phyloP scores from a whole-genome alignment of 169 alveolate genomes.

The Cryptosporidium felis region DNA sequence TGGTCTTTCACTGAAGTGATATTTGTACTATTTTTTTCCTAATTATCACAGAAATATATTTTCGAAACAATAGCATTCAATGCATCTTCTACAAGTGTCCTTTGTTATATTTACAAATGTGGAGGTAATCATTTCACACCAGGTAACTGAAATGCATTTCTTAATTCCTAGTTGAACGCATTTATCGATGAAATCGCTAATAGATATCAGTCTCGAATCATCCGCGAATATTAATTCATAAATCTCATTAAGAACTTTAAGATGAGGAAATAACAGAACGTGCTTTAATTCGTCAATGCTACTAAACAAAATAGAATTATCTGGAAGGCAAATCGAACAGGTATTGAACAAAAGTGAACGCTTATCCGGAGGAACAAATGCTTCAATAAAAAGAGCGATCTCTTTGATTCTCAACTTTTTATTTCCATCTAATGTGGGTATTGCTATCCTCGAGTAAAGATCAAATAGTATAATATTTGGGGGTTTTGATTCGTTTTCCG shows the following conservation, averaged over 20 bases:
- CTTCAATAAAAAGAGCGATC: no score
- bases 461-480: constrained; percentile 6
- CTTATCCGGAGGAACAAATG: constrained; percentile 1
- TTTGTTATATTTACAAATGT: background rate
- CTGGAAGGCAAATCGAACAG: background rate
- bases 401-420: no score
- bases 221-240: background rate
- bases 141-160: constrained; percentile 14
- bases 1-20: no score
- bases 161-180: constrained; percentile 34
- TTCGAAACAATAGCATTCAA: background rate
- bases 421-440: background rate
- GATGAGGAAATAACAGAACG: constrained; percentile 30
- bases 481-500: constrained; percentile 4
- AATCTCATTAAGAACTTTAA: background rate
- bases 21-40: background rate
- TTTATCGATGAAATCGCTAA: background rate
- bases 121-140: constrained; percentile 31
- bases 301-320: background rate
- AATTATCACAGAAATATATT: constrained; percentile 8
- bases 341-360: no score
- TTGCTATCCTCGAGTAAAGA: background rate
- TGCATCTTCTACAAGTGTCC: constrained; percentile 11
- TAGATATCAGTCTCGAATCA: background rate
- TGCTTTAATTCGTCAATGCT: background rate